phyloP scores from a whole-genome alignment of 768 basidiomycete genomes.

The Termitomyces titanicus region DNA sequence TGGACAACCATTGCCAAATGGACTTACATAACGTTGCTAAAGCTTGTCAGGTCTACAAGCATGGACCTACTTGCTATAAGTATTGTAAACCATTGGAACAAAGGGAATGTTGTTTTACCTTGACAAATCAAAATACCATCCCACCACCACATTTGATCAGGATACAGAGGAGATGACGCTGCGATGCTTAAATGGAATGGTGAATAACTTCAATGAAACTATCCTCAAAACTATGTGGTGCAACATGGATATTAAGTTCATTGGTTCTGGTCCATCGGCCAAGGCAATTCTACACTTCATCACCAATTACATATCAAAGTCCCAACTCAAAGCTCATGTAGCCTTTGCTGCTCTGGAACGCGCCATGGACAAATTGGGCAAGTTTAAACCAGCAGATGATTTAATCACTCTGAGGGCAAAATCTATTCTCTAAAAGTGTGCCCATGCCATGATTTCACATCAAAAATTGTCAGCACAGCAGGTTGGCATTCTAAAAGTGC shows the following conservation, averaged over 20 bases:
- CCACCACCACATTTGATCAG: neutral
- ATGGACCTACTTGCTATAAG: neutral
- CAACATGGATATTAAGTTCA: constrained; percentile 47
- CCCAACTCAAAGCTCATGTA: constrained; percentile 35
- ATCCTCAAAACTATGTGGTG: constrained; percentile 31
- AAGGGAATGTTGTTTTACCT: constrained; percentile 28
- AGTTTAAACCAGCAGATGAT: constrained; percentile 15
- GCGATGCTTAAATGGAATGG: constrained; percentile 29
- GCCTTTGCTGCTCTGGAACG: constrained; percentile 34
- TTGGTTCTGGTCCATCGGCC: constrained; percentile 34
- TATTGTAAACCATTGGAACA: neutral
- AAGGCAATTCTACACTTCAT: constrained; percentile 44
- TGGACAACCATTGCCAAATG: neutral
- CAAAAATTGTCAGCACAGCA: neutral
- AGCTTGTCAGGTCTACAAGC: neutral
- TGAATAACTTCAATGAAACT: constrained; percentile 40
- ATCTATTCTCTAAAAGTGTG: constrained; percentile 26
- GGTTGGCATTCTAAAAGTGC: neutral
- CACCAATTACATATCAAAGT: constrained; percentile 46
- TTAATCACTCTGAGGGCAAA: constrained; percentile 21
- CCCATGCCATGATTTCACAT: neutral
- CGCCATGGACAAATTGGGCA: constrained; percentile 26
- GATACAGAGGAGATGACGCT: neutral
- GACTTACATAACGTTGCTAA: neutral
- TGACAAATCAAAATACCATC: constrained; percentile 13